Evolutionary conservation across 257 asterid species (phyloP), one percentile per base, ranked within the genome.

Genomic region (Solanum pinnatisectum): DNA sequence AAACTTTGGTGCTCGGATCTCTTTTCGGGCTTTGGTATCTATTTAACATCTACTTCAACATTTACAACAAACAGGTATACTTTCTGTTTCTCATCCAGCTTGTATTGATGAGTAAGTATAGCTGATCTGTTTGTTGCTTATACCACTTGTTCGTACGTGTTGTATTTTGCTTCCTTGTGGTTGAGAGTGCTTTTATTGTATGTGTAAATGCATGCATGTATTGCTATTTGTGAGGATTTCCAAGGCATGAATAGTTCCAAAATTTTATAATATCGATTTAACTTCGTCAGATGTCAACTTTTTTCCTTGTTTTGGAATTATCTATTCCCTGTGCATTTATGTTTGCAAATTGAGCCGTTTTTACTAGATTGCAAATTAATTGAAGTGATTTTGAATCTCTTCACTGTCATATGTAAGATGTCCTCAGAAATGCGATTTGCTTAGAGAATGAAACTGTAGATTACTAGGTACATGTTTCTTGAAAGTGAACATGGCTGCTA

Each of bases 21-120:
- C 94, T 97, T 4, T 96, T 96, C 81, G 99, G 99, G 87, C 92
- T 95, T 56, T 97, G 99, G 99, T 96, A 94, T 91, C 90, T 96
- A 15, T 96, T 97, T 46, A 97, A 97, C 85, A 96, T 96, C 93
- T 97, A 94, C 95, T 97, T 97, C 94, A 97, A 97, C 87, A 95
- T 97, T 87, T 96, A 97, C 89, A 96, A 97, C 91, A 97, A 97
- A 87, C 98, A 96, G 98, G 98, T 95, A 16, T 8, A 4, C 52
- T 77, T 46, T 46, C 11, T 76, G 33, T 39, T 37, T 37, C 20
- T 37, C 11, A 5, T 76, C 3, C 33, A 1, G 12, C 33, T 77
- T 40, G 23, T 6, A 23, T n/a, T 40, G 33, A 37, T 77, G 22
- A 23, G 40, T 23, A 77, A 37, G 16, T 37, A 72, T 3, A 6